phyloP scores from a whole-genome alignment of 306 rosid genomes.

The Castanopsis chinensis region DNA sequence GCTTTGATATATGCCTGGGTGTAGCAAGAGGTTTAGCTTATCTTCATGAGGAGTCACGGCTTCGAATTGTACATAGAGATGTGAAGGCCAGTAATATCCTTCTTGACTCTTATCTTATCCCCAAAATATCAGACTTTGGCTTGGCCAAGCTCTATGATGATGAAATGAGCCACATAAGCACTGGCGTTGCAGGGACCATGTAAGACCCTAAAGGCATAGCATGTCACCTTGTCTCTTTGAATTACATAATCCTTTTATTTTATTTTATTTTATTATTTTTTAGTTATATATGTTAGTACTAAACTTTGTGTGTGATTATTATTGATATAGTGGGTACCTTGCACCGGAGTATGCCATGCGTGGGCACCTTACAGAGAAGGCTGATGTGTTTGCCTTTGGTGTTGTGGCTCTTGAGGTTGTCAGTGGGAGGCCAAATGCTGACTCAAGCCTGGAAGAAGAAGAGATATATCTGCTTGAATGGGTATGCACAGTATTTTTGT shows the following conservation, averaged over 20 bases:
- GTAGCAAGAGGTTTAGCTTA: constrained; percentile 76
- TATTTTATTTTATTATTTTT: neutral
- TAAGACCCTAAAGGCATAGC: constrained; percentile 26
- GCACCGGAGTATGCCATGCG: constrained; percentile 94
- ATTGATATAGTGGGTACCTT: constrained; percentile 65
- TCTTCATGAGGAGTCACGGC: constrained; percentile 72
- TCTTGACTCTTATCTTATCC: constrained; percentile 56
- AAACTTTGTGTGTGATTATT: constrained; percentile 9
- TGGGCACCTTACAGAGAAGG: constrained; percentile 88
- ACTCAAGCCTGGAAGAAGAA: constrained; percentile 53
- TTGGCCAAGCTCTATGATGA: constrained; percentile 82
- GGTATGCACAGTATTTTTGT: constrained; percentile 40
- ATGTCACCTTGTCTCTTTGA: neutral
- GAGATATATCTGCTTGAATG: constrained; percentile 73
- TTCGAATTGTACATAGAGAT: constrained; percentile 78
- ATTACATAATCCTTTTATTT: neutral
- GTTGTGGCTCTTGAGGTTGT: constrained; percentile 75
- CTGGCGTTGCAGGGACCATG: constrained; percentile 84
- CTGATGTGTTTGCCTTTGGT: constrained; percentile 82
- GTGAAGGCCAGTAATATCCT: constrained; percentile 81
- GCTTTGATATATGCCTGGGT: constrained; percentile 65
- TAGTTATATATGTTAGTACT: neutral
- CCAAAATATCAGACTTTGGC: constrained; percentile 86
- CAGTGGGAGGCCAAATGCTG: constrained; percentile 74
- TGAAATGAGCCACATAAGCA: constrained; percentile 74